Evolutionary conservation across 768 basidiomycete species (phyloP).

Genomic region (Tulasnella calospora): DNA sequence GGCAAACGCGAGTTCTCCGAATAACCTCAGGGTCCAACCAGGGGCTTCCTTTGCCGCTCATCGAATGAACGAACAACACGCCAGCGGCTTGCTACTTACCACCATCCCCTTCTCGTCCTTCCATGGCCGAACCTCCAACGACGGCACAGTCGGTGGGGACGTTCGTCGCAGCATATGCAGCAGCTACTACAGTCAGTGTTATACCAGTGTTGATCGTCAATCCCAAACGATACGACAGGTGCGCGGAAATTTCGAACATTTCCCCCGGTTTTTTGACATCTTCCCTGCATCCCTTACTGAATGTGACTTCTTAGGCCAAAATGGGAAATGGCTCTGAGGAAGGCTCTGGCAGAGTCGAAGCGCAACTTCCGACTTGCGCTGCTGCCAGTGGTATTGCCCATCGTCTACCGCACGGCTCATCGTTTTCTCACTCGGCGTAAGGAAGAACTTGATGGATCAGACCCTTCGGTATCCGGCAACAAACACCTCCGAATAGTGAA

Average conservation of each 20-base stretch:
- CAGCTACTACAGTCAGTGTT: not conserved
- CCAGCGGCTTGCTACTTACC: not conserved
- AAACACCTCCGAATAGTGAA: not conserved
- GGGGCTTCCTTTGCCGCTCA: not conserved
- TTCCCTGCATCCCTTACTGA: not conserved
- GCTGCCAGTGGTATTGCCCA: constrained; percentile 18
- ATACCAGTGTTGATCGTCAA: not conserved
- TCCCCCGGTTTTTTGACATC: not conserved
- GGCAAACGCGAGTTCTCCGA: constrained; percentile 2
- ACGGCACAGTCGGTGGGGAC: constrained; percentile 9
- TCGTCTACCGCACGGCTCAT: constrained; percentile 20
- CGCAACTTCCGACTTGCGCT: constrained; percentile 23
- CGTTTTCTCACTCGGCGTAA: not conserved
- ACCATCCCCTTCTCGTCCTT: not conserved
- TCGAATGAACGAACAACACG: not conserved
- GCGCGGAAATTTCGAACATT: not conserved
- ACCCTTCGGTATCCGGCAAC: not conserved
- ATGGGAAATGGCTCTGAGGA: not conserved
- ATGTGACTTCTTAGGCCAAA: not conserved
- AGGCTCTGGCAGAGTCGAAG: not conserved
- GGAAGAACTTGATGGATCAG: not conserved
- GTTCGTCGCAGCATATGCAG: constrained; percentile 1
- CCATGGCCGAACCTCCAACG: not conserved
- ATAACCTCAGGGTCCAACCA: not conserved
- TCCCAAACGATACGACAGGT: not conserved